Evolutionary conservation across 768 basidiomycete genomes (phyloP), one percentile per base, ranked within the genome.

Genomic region (Calocybe indica): DNA sequence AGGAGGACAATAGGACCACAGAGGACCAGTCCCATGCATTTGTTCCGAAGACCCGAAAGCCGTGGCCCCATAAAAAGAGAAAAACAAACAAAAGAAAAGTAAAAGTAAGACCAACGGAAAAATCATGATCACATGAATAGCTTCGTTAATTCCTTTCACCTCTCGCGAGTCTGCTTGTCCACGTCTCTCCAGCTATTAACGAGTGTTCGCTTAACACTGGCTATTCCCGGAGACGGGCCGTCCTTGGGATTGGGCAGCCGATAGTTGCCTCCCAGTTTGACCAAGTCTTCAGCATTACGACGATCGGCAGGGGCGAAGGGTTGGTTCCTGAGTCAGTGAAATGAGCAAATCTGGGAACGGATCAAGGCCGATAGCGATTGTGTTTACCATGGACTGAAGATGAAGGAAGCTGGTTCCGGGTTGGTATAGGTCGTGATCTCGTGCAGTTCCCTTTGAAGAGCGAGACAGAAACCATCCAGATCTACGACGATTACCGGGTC

Each of bases 271-370:
- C 62, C 62, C 42, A 62, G 59, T 34, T 48, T 56, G 30, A 76
- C 55, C 44, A 88, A 73, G 46, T 81, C 76, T 32, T 73, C 62
- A 0, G 82, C 85, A 14, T 61, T 74, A 37, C 81, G 76, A 9
- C 71, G 67, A 56, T 87, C 82, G 7, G 71, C 68, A 5, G 86
- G 86, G 6, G 80, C 76, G 67, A 88, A 83, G 0, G 86, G 85
- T 62, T 84, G 79, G 62, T 88, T 88, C 62, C 68, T 69, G 37
- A 10, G 33, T 40, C 6, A 36, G 35, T 36, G 0, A 29, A 43
- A 5, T 22, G 14, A 37, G 22, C 42, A 28, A 10, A 22, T 8
- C n/a, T 2, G 15, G 13, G 34, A 22, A 22, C 22, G 22, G 22
- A 22, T 22, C 22, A 22, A 22, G 4, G 22, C 22, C 22, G 22